Evolutionary conservation across 441 rosid species (phyloP).

Genomic region (Pelargonium citronellum): DNA sequence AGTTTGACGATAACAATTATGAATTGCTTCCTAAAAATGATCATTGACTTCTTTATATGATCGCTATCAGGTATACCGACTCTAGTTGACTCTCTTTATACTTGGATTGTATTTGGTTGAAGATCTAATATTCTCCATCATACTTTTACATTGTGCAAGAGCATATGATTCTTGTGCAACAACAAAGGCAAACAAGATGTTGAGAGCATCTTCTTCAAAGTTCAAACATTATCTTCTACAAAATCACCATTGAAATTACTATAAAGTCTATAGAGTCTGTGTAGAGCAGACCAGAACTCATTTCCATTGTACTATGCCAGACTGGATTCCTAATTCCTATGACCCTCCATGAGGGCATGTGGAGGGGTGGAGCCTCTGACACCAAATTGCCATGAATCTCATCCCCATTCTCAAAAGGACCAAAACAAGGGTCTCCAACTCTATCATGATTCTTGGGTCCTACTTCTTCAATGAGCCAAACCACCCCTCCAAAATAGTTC

Average conservation of each 20-base stretch:
- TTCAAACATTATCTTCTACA: neutral
- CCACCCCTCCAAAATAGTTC: too few species aligned
- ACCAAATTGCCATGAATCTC: slow-evolving; percentile 11
- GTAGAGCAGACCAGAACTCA: neutral
- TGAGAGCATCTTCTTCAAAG: too few species aligned
- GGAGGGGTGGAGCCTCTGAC: slow-evolving; percentile 44
- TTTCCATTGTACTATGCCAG: slow-evolving; percentile 34
- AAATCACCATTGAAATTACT: neutral
- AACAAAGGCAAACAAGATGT: too few species aligned
- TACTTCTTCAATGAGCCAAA: neutral
- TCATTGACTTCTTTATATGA: too few species aligned
- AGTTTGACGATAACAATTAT: too few species aligned
- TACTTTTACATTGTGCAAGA: too few species aligned
- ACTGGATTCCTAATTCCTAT: slow-evolving; percentile 38
- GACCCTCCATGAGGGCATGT: slow-evolving; percentile 35
- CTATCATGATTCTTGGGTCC: neutral
- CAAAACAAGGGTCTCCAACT: neutral
- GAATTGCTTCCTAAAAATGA: too few species aligned
- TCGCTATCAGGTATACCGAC: too few species aligned
- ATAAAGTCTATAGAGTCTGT: neutral
- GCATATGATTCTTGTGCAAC: too few species aligned
- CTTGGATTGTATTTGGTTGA: too few species aligned
- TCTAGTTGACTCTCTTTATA: too few species aligned
- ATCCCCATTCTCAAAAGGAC: neutral
- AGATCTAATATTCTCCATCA: too few species aligned